Percentiles rank a stretch among this genome's conserved stretches.
phyloP scores from a whole-genome alignment of 371 early-diverging fungal species.

The Apophysomyces sp. region DNA sequence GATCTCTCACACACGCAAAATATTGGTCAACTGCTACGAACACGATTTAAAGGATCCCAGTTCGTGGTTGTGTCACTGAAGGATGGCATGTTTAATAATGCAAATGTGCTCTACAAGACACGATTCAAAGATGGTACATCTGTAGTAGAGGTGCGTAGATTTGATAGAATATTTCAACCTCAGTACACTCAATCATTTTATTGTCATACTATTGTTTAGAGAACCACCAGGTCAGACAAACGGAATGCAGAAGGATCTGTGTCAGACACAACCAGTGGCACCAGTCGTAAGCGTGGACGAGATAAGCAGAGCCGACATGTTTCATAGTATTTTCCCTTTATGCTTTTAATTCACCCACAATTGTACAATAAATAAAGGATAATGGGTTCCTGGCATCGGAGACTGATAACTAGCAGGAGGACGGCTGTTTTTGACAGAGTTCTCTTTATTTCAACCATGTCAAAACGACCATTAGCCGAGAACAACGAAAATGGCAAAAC shows the following conservation, averaged over 20 bases:
- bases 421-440: background rate
- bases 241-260: background rate
- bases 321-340: background rate
- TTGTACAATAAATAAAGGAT: background rate
- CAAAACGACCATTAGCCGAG: slow-evolving; percentile 9
- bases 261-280: background rate
- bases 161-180: background rate
- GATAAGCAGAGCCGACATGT: background rate
- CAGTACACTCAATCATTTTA: background rate
- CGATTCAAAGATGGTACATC: slow-evolving; percentile 97
- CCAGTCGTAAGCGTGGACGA: background rate
- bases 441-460: background rate
- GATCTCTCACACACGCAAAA: slow-evolving; percentile 99
- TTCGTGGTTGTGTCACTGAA: slow-evolving; percentile 99
- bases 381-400: background rate
- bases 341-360: background rate
- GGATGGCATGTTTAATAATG: slow-evolving; percentile 99
- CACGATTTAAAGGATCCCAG: slow-evolving; percentile 97
- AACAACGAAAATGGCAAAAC: slow-evolving; percentile 1
- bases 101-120: slow-evolving; percentile 97
- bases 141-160: slow-evolving; percentile 71
- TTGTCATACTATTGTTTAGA: too few species aligned
- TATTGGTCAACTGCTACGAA: slow-evolving; percentile 96
- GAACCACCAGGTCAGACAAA: background rate
- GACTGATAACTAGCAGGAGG: background rate